These are phyloP conservation scores for Botrytis fabae DNA, from an alignment of 2,329 filamentous ascomycete species.

Conservation along the genomic window DNA sequence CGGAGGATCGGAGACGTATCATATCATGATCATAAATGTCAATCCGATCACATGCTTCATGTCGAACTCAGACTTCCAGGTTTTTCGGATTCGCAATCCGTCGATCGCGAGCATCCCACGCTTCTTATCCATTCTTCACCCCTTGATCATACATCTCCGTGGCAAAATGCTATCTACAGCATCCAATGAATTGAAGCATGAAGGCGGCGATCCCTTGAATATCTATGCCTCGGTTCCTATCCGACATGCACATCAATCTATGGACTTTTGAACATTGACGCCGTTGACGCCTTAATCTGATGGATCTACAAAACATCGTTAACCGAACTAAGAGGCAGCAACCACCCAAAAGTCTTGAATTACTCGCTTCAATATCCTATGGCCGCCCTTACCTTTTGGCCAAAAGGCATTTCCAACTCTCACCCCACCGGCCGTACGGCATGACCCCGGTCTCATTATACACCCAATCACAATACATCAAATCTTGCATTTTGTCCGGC, in stretches of 20 bases:
- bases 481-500: constrained; percentile 5
- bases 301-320: neutral
- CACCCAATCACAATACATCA: constrained; percentile 13
- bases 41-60: neutral
- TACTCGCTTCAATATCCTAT: constrained; percentile 15
- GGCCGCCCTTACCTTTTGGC: constrained; percentile 4
- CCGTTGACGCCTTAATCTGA: constrained; percentile 9
- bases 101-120: constrained; percentile 1
- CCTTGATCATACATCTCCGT: neutral
- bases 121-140: neutral
- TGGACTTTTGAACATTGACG: constrained; percentile 3
- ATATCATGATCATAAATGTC: neutral
- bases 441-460: constrained; percentile 23
- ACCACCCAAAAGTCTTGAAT: constrained; percentile 4
- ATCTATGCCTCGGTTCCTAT: neutral
- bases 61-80: neutral
- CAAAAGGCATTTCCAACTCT: constrained; percentile 1
- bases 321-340: neutral
- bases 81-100: constrained; percentile 1
- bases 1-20: neutral
- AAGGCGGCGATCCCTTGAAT: neutral
- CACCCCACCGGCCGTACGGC: constrained; percentile 16
- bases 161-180: neutral
- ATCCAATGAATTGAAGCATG: neutral
- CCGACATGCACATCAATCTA: neutral